Base-by-base conservation (phyloP, 441 rosid species). In the Mallotus repandus region DNA sequence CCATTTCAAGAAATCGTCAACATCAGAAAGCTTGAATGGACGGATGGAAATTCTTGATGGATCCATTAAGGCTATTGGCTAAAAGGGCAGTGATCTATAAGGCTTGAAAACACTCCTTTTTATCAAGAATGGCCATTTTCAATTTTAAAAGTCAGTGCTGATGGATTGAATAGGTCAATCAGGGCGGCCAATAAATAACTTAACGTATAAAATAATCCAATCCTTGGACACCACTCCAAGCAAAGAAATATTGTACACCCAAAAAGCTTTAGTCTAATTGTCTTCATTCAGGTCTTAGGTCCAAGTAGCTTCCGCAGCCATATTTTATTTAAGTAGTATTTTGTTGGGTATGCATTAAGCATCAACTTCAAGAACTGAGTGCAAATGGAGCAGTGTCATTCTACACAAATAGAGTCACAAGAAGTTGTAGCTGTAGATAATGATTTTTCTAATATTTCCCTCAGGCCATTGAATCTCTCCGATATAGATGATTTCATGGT, bases 401-500 rank as follows among this genome's bases (percentile, higher is more conserved):
- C 3, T 3, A 35, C 41, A 35, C 41, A 35, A 35, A 35, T 35
- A 35, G 41, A 35, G 41, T 35, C 41, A 35, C 41, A 35, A 35
- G 41, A 35, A 35, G 41, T 35, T 35, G 41, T 3, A 35, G 41
- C 5, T 35, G 41, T 35, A 35, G 41, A 35, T 25, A 25, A 25
- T 35, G 41, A 35, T 35, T 35, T 35, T 5, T 35, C 41, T 5
- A 35, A 35, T 35, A 35, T 35, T 5, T 35, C 41, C 41, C 41
- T 35, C 41, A 35, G 41, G 41, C 41, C 41, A 35, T 35, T 35
- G 2, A 35, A 35, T 35, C 41, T 83, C 59, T 80, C 88, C 25
- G 91, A 90, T 72, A 15, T 83, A 1, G 92, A 92, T 25, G 90
- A 87, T 68, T 86, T 88, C 86, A 87, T 88, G 95, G 90, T 83